Base-by-base conservation (phyloP, 176 grass and related monocot species). In the Bonia amplexicaulis region DNA sequence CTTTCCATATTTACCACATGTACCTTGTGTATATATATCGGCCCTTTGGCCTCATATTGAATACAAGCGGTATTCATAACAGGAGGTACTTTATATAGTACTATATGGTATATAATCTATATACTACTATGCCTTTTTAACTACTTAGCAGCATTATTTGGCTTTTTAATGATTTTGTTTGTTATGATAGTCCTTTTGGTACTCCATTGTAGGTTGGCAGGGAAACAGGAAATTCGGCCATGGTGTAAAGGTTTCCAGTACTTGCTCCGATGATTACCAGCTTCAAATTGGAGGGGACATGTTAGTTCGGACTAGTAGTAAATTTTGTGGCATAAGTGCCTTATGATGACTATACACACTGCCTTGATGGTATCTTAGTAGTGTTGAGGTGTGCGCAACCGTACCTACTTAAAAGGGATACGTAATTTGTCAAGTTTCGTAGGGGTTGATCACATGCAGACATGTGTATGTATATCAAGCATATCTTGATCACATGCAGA, bases 311-410 rank as follows among this genome's bases (percentile, higher is more conserved):
- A 23, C 15, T 59, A 77, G 13, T 40, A 78, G 79, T 87, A 83
- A 90, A 74, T 90, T 90, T 87, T 87, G 74, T 74, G 80, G 59
- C 83, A 83, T 87, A 87, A 90, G 49, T 83, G 48, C 88, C 67
- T 83, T 68, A 37, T 2, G 74, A 90, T 61, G 74, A 87, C 89
- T 76, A 52, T 11, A 78, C 77, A 9, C 23, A 29, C 35, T 54
- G 72, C 37, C 73, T 47, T 71, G 55, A 86, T 90, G 80, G n/a
- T 73, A 35, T 76, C 83, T 27, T 57, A 45, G 37, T 25, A 76
- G 55, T 90, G 51, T 39, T 60, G 31, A 73, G 73, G 73, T n/a
- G 37, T 6, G 13, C 23, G 11, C 14, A 82, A 65, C 58, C 1
- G 7, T 87, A 90, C 75, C 31, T 79, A 79, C 79, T 87, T 79